A percentile compares a stretch with the other conserved stretches of the same genome.
Conservation (phyloP, 2,329 filamentous ascomycete species). For the Magnaporthiopsis poae region DNA sequence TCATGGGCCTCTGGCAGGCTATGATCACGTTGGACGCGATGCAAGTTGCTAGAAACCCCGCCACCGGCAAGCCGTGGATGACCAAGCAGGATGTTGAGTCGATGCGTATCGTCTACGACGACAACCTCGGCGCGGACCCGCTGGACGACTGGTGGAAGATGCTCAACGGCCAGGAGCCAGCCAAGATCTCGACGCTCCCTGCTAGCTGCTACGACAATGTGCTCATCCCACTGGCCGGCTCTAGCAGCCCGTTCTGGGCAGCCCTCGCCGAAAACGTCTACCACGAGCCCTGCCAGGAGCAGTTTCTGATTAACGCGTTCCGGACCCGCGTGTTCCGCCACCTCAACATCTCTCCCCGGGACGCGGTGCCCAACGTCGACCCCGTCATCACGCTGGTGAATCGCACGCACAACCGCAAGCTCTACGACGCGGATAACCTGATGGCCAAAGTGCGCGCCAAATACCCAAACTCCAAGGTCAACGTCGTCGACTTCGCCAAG, state of each 20-base stretch:
- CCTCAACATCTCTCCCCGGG: slow-evolving; percentile 1
- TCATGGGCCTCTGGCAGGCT: slow-evolving; percentile 21
- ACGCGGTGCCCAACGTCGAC: background rate
- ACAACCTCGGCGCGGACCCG: slow-evolving; percentile 2
- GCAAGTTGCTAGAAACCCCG: slow-evolving; percentile 14
- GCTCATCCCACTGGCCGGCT: slow-evolving; percentile 19
- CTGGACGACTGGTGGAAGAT: slow-evolving; percentile 1
- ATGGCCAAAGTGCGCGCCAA: slow-evolving; percentile 10
- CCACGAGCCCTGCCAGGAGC: slow-evolving; percentile 10
- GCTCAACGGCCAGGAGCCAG: background rate
- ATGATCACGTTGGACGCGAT: slow-evolving; percentile 17
- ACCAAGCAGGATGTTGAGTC: slow-evolving; percentile 11
- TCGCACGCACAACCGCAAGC: slow-evolving; percentile 14
- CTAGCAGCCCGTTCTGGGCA: slow-evolving; percentile 19
- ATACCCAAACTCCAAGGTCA: slow-evolving; percentile 15
- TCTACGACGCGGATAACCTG: slow-evolving; percentile 12
- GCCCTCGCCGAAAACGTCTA: slow-evolving; percentile 8
- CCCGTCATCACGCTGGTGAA: slow-evolving; percentile 17
- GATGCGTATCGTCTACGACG: slow-evolving; percentile 16
- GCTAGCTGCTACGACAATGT: slow-evolving; percentile 8
- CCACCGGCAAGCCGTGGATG: slow-evolving; percentile 15
- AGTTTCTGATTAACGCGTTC: slow-evolving; percentile 8
- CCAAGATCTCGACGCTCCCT: background rate
- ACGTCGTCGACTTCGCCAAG: slow-evolving; percentile 15
- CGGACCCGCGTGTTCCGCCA: slow-evolving; percentile 1